These are phyloP conservation scores for Monosporascus sp. DNA, from an alignment of 2,329 filamentous ascomycete species.

Conservation along the genomic window DNA sequence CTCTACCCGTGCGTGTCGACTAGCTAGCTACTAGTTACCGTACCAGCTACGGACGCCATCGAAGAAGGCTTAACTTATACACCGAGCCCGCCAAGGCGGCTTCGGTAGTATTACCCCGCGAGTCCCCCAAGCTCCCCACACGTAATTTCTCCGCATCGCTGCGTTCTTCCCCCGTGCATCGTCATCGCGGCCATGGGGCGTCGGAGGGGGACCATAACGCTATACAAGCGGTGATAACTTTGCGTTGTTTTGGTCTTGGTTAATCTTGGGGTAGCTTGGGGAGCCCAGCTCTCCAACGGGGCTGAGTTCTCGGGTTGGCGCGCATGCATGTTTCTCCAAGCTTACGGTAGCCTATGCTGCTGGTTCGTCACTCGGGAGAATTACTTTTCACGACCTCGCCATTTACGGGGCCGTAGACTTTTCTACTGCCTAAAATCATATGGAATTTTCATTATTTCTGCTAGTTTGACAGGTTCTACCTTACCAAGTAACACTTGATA, in stretches of 20 bases:
- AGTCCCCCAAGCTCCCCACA: background rate
- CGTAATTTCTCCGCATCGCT: conserved; percentile 21
- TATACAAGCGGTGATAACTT: conserved; percentile 1
- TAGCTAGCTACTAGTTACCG: background rate
- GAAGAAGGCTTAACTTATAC: background rate
- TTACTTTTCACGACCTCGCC: no score
- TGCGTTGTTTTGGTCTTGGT: background rate
- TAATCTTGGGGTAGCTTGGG: background rate
- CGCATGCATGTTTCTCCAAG: no score
- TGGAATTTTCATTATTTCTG: no score
- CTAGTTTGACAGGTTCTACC: no score
- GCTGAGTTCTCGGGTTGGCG: no score
- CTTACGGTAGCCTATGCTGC: no score
- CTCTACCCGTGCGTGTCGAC: conserved; percentile 1
- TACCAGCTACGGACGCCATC: background rate
- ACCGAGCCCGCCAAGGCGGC: conserved; percentile 7
- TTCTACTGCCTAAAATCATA: no score
- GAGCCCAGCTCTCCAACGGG: no score
- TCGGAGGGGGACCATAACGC: conserved; percentile 2
- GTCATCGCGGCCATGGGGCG: conserved; percentile 5
- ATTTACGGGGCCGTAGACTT: no score
- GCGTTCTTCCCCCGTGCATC: conserved; percentile 15
- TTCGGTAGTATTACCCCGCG: conserved; percentile 11
- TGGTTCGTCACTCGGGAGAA: no score
- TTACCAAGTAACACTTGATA: no score